Conservation (phyloP, 2,329 filamentous ascomycete species). For the Sphaerulina populicola region DNA sequence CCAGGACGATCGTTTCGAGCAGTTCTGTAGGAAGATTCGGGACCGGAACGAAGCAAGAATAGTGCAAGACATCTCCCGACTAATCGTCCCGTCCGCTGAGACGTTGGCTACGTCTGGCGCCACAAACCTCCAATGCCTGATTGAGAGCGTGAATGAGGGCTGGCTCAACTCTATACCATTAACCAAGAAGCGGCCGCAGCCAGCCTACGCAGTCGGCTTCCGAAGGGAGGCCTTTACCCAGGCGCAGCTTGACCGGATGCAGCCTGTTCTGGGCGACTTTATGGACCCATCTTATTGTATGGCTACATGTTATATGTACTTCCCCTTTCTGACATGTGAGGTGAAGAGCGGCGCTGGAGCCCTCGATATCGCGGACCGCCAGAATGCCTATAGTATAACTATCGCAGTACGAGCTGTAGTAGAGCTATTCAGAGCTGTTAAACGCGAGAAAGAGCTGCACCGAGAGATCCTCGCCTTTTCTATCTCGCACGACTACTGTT, state of each 20-base stretch:
- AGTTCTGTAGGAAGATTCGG: no score
- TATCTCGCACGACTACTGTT: conserved; percentile 16
- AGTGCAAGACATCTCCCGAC: conserved; percentile 33
- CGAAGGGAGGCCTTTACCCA: conserved; percentile 13
- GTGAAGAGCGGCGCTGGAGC: conserved; percentile 20
- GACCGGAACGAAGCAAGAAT: no score
- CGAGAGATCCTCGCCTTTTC: conserved; percentile 14
- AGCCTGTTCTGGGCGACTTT: conserved; percentile 24
- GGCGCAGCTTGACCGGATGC: conserved; percentile 15
- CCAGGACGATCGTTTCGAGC: no score
- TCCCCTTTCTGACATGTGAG: conserved; percentile 23
- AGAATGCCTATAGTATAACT: conserved; percentile 21
- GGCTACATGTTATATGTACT: conserved; percentile 28
- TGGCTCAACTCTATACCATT: conserved; percentile 15
- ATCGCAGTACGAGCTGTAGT: conserved; percentile 20
- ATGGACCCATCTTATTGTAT: conserved; percentile 22
- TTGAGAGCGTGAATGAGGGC: conserved; percentile 16
- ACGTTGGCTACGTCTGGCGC: no score
- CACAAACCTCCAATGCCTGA: conserved; percentile 33
- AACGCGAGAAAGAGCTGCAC: conserved; percentile 28
- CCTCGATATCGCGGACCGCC: conserved; percentile 20
- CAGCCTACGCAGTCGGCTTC: conserved; percentile 17
- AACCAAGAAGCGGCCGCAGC: conserved; percentile 13
- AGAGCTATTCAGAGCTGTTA: conserved; percentile 25
- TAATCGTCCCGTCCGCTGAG: conserved; percentile 36